phyloP scores from a whole-genome alignment of 495 filamentous ascomycete genomes.

The Neurospora tetrasperma region DNA sequence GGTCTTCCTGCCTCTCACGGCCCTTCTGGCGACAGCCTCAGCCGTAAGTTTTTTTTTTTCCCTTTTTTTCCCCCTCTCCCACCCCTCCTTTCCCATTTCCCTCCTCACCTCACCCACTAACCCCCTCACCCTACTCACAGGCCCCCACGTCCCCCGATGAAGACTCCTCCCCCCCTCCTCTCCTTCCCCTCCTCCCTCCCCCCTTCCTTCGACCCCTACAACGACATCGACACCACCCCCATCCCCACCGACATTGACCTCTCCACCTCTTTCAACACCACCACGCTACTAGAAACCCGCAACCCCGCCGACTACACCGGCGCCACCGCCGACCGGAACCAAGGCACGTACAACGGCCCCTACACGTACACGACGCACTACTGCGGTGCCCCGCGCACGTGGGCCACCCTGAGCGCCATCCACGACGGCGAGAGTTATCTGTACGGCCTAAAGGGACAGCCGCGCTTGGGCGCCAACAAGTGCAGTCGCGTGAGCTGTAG shows the following conservation, averaged over 20 bases:
- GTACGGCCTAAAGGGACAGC: accelerated
- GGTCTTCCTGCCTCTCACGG: neutral
- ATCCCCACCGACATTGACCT: neutral
- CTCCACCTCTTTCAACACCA: neutral
- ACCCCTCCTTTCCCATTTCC: neutral
- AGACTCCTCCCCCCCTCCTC: neutral
- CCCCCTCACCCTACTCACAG: neutral
- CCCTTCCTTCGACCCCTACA: neutral
- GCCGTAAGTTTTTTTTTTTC: neutral
- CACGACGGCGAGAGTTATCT: neutral
- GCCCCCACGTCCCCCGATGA: neutral
- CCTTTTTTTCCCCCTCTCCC: neutral
- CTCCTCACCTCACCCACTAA: neutral
- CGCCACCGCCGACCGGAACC: neutral
- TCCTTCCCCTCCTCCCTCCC: neutral
- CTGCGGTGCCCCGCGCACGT: neutral
- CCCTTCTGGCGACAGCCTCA: neutral
- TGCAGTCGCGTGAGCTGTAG: neutral
- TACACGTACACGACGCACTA: neutral
- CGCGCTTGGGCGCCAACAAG: neutral
- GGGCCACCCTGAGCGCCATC: neutral
- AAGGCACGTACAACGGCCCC: neutral
- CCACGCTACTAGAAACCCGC: neutral
- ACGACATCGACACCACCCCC: too few species aligned
- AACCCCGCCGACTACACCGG: neutral